Evolutionary conservation across 1,139 yeast species (phyloP), one percentile per base, ranked within the genome.

Genomic region (Hanseniaspora sp.): DNA sequence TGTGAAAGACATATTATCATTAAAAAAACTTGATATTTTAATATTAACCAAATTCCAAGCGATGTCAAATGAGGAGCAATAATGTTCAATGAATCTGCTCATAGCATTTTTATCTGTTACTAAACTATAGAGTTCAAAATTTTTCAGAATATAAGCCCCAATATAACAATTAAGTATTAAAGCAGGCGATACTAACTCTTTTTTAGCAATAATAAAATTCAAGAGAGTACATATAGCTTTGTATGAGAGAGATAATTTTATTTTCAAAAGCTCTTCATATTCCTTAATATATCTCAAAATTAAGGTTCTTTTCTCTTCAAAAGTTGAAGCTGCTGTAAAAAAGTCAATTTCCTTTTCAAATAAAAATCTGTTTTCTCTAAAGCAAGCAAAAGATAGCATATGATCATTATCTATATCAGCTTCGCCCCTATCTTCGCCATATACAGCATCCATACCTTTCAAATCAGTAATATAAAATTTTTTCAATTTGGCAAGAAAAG

Each of bases 51-150:
- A 31, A 9, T 51, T 31, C 48, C 54, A 51, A 15, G 45, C 44
- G 4, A 51, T 51, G 11, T 44, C 47, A 23, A 29, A 44, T 4
- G 48, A 44, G 9, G 40, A 44, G 23, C 54, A 51, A 5, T 30
- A 30, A 38, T 44, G 48, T 28, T 51, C 54, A n/a, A 51, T 33
- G 12, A 15, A 51, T 33, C 48, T 41, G 1, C 39, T 38, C 48
- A 51, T 51, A 2, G 46, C 45, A 33, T 33, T 11, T 2, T 39
- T 38, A 39, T 51, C 48, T 5, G 54, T 51, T 7, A 29, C 45
- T 8, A 51, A 18, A 23, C 49, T 44, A 17, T 44, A 51, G 1
- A 51, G 48, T 17, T 51, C 54, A 51, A 51, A 44, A 1, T 13
- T 9, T 39, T 18, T 51, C 17, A 45, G 15, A 28, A 45, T n/a